Evolutionary conservation across 352 stramenopile genomes (phyloP).

Genomic region (Thraustochytrium striatum): DNA sequence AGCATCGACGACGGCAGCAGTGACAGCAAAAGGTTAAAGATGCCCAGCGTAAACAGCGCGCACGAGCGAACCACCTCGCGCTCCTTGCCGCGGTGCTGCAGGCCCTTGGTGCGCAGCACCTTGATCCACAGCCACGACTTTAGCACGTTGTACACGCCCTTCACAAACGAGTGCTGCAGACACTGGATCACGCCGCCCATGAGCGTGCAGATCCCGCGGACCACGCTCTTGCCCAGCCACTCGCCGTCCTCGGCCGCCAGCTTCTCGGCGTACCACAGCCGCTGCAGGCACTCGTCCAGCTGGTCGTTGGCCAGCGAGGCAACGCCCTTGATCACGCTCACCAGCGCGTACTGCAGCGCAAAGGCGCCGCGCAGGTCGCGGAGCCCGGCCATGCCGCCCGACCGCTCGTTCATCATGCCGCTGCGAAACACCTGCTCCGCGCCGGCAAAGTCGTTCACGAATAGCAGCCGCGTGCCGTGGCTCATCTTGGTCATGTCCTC

Average conservation of each 20-base stretch:
- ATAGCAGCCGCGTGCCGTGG: conserved; percentile 26
- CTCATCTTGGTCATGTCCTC: conserved; percentile 37
- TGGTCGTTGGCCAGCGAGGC: conserved; percentile 31
- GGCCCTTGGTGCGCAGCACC: neutral
- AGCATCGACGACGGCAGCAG: conserved; percentile 36
- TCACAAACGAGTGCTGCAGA: conserved; percentile 31
- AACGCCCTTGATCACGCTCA: conserved; percentile 31
- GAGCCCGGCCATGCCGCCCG: neutral
- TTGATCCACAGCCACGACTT: conserved; percentile 47
- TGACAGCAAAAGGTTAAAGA: conserved; percentile 21
- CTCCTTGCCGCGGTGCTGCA: conserved; percentile 32
- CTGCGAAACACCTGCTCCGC: conserved; percentile 10
- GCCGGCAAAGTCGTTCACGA: conserved; percentile 33
- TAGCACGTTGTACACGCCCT: conserved; percentile 13
- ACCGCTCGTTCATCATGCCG: conserved; percentile 17
- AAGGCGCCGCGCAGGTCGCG: conserved; percentile 35
- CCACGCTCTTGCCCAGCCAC: conserved; percentile 38
- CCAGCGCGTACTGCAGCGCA: conserved; percentile 30
- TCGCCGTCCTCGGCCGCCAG: conserved; percentile 20
- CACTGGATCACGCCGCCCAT: conserved; percentile 3
- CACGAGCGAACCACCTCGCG: conserved; percentile 30
- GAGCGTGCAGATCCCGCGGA: conserved; percentile 35
- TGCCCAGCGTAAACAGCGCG: conserved; percentile 27
- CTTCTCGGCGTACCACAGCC: conserved; percentile 25
- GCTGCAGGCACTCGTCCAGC: conserved; percentile 19